Base-by-base conservation (phyloP, 768 basidiomycete genomes). In the Pisolithus sp. region DNA sequence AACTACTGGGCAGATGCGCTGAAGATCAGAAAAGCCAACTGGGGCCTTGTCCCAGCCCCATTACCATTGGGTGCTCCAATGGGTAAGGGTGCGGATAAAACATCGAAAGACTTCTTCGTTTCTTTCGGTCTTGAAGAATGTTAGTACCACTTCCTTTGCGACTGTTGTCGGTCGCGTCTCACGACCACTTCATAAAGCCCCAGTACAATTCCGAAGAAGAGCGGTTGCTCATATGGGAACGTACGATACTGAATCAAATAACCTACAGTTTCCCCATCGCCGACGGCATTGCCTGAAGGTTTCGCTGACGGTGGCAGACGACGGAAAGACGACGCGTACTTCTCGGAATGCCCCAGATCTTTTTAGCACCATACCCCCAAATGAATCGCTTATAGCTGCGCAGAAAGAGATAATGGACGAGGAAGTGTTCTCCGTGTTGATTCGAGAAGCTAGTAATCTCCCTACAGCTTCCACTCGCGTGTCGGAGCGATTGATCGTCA, bases 1-100 rank as follows among this genome's bases (percentile, higher is more conserved):
- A 80, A 73, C 53, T 91, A 91, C 58, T 93, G 90, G 90, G 73
- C 82, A 7, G 81, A 91, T 62, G 90, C 90, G 4, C 73, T 93
- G 43, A 85, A 80, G 62, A 83, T 88, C 42, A 73, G 90, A 55
- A 70, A 79, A 59, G 81, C 76, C 7, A 92, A 93, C 58, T 93
- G 90, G 90, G 78, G 85, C 13, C 69, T 93, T 31, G 78, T 85
- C 40, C 86, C 89, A 30, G 86, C 89, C 8, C 89, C 89, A 21
- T 74, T 90, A 37, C 89, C 86, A 13, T 69, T 72, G 38, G 88
- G 87, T 37, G 77, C 84, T 23, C 71, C 81, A 0, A 82, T 75
- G 0, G 88, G 85, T 13, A 89, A 88, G 67, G 86, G 86, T 24
- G 80, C 84, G 7, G 89, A 91, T 61, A 83, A 80, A 68, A 85